Base-by-base conservation (phyloP, 148 eudicot genomes). In the Talinum fruticosum region DNA sequence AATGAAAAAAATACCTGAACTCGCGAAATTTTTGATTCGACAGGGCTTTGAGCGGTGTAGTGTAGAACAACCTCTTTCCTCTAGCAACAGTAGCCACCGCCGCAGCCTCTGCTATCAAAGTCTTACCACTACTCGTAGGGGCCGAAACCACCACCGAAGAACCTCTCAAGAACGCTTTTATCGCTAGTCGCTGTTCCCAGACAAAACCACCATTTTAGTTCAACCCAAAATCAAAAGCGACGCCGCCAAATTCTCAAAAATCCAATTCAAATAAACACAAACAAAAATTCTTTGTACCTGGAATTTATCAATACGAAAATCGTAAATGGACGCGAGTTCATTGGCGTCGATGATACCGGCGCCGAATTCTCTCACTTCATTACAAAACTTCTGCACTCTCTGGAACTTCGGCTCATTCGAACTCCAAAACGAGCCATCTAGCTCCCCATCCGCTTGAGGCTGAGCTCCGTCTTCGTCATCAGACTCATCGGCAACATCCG, bases 21-120 rank as follows among this genome's bases (percentile, higher is more conserved):
- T 96, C 99, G 8, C 98, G 97, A 49, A 96, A 96, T 79, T 96
- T 96, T 85, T 96, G 99, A 79, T 96, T 96, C 10, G 99, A 96
- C 77, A 96, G 81, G 19, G 99, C 99, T 84, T 96, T 96, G 10
- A 96, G 90, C 45, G 99, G 99, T 54, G 99, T 96, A 32, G 99
- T 96, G 79, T 96, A 96, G 69, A 96, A 90, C 72, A 96, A 30
- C 82, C 93, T 89, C 85, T 83, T 90, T 69, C 98, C 98, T 79
- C 86, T 87, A 19, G 99, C 93, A 23, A 93, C 89, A 0, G 99
- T 93, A 3, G 97, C 98, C 66, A 90, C 97, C 0, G 98, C 98
- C 5, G 98, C 99, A 78, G 95, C 93, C 87, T 96, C 99, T 0
- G 98, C 99, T 70, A 93, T 90, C 82, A 96, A 89, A 12, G 99